Base-by-base conservation (phyloP, 805 yeast species). In the Cyberlindnera mrakii region DNA sequence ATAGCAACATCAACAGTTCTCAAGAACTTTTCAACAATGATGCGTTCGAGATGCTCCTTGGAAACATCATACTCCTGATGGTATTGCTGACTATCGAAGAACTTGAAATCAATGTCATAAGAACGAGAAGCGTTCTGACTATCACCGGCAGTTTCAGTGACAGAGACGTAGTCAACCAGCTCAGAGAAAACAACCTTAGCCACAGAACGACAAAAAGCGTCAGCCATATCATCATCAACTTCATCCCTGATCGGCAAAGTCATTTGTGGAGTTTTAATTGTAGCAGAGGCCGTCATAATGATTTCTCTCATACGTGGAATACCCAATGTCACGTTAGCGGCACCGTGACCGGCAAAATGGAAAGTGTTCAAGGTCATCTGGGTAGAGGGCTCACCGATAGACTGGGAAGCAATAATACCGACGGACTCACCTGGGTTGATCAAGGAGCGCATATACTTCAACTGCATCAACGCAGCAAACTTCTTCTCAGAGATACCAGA, bases 311-410 rank as follows among this genome's bases (percentile, higher is more conserved):
- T 82, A 79, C 99, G 96, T 34, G 99, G 99, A 62, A 93, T 93
- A 85, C 99, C 99, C 58, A 93, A 75, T 0, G 99, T 93, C 51
- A 93, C 99, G 68, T 93, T 93, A 37, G 99, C 99, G 45, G 99
- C 99, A 80, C 99, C 99, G 71, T 95, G 99, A 65, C 99, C 99
- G 57, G 99, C 99, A 61, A 93, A 93, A 73, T 93, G 96, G 87
- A 87, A 87, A 37, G 96, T 87, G 65, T 87, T 87, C 59, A 87
- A 77, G 15, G 99, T 93, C 99, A 93, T 93, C 72, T 93, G 99
- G 3, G 99, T 93, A 5, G 97, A 88, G 40, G 99, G 99, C 68
- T 93, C 99, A 68, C 99, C 99, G 64, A 93, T 82, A 42, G 97
- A 89, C 69, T 93, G 98, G 18, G 97, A 85, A 7, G 99, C 99